These are phyloP conservation scores for Diaporthe citrichinensis DNA, from an alignment of 2,329 filamentous ascomycete species.

Conservation along the genomic window DNA sequence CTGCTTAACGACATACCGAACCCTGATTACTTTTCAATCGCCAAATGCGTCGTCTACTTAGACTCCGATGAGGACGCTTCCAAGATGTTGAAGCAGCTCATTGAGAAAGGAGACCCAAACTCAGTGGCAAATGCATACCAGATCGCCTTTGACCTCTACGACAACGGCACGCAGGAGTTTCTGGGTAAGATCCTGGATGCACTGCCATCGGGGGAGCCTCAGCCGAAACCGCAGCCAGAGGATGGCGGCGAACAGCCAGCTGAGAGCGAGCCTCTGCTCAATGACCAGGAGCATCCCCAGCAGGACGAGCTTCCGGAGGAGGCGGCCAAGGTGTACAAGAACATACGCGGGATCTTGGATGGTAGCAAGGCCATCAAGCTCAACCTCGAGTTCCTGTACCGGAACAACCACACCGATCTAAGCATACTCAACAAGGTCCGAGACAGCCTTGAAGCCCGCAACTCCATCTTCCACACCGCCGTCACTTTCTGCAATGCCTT, in stretches of 20 bases:
- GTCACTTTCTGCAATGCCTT: slow-evolving; percentile 98
- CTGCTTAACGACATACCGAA: slow-evolving; percentile 93
- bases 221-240: slow-evolving; percentile 58
- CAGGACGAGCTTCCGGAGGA: slow-evolving; percentile 68
- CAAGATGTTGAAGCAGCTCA: slow-evolving; percentile 84
- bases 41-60: slow-evolving; percentile 96
- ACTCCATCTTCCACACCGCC: slow-evolving; percentile 98
- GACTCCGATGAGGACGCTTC: slow-evolving; percentile 93
- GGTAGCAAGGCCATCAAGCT: slow-evolving; percentile 95
- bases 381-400: slow-evolving; percentile 95
- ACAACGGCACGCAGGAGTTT: slow-evolving; percentile 98
- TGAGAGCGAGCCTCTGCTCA: slow-evolving; percentile 65
- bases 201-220: slow-evolving; percentile 71
- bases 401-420: slow-evolving; percentile 93
- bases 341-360: slow-evolving; percentile 79
- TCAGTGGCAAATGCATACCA: slow-evolving; percentile 93
- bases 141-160: slow-evolving; percentile 97
- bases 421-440: slow-evolving; percentile 96
- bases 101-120: slow-evolving; percentile 82
- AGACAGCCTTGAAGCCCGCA: slow-evolving; percentile 91
- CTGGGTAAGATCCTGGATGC: slow-evolving; percentile 88
- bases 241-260: slow-evolving; percentile 60
- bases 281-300: slow-evolving; percentile 66
- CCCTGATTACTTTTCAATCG: slow-evolving; percentile 98
- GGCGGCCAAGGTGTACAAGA: slow-evolving; percentile 70